Conservation (phyloP, 805 yeast species). For the Candida peoriensis region DNA sequence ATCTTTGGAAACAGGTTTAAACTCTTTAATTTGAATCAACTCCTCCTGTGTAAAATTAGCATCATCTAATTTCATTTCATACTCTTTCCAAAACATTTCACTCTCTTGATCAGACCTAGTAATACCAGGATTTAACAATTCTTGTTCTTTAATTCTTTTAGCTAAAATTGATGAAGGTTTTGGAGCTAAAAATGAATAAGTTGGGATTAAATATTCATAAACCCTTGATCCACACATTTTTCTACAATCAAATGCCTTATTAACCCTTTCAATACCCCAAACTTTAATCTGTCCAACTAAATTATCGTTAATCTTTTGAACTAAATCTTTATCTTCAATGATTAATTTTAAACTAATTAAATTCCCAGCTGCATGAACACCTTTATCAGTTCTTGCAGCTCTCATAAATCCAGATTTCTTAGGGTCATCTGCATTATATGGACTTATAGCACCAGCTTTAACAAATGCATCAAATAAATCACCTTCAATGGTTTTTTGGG, state of each 20-base stretch:
- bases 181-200: conserved; percentile 89
- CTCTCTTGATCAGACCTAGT: conserved; percentile 66
- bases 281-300: conserved; percentile 85
- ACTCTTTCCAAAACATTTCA: conserved; percentile 62
- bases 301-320: conserved; percentile 59
- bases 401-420: conserved; percentile 85
- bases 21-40: conserved; percentile 21
- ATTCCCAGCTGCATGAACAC: conserved; percentile 97
- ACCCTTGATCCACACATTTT: conserved; percentile 94
- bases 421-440: conserved; percentile 81
- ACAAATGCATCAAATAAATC: conserved; percentile 80
- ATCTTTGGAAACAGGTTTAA: conserved; percentile 32
- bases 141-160: conserved; percentile 50
- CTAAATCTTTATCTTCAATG: conserved; percentile 70
- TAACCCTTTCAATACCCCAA: conserved; percentile 90
- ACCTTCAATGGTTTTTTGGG: conserved; percentile 84
- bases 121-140: conserved; percentile 50
- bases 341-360: conserved; percentile 80
- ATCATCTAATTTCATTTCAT: conserved; percentile 34
- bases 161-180: conserved; percentile 67
- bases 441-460: conserved; percentile 82
- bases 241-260: conserved; percentile 89
- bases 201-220: conserved; percentile 90
- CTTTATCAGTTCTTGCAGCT: conserved; percentile 89
- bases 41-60: conserved; percentile 26